These are phyloP conservation scores for Oehlia diaphana DNA, from an alignment of 192 early-diverging fungal genomes.

Conservation along the genomic window DNA sequence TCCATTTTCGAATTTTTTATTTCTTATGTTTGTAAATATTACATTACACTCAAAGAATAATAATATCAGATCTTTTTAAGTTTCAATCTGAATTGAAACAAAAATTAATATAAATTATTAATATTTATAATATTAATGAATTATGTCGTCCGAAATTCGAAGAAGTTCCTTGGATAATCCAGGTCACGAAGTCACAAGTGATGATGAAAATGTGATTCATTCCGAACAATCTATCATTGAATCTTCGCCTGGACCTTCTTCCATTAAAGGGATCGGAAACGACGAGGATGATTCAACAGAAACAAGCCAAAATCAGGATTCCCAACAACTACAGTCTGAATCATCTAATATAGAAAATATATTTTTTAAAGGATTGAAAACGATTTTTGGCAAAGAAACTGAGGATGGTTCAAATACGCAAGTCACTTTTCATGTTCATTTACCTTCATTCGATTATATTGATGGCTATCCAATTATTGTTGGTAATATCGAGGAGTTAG, in stretches of 20 bases:
- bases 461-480: background rate
- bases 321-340: background rate
- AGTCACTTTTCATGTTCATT: slow-evolving; percentile 10
- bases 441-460: background rate
- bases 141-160: background rate
- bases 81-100: too few species aligned
- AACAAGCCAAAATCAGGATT: background rate
- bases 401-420: background rate
- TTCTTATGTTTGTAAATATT: too few species aligned
- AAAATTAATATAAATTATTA: too few species aligned
- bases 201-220: background rate
- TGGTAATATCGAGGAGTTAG: slow-evolving; percentile 6
- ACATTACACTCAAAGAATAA: too few species aligned
- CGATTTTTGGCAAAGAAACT: background rate
- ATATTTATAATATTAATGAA: background rate
- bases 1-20: too few species aligned
- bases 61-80: background rate
- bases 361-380: background rate
- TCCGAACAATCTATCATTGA: background rate
- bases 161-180: background rate
- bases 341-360: background rate
- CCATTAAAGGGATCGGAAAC: too few species aligned
- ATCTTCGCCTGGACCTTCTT: background rate
- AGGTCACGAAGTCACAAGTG: background rate
- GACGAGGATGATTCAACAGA: background rate